Evolutionary conservation across 495 filamentous ascomycete species (phyloP).

Genomic region (Aspergillus carlsbadensis): DNA sequence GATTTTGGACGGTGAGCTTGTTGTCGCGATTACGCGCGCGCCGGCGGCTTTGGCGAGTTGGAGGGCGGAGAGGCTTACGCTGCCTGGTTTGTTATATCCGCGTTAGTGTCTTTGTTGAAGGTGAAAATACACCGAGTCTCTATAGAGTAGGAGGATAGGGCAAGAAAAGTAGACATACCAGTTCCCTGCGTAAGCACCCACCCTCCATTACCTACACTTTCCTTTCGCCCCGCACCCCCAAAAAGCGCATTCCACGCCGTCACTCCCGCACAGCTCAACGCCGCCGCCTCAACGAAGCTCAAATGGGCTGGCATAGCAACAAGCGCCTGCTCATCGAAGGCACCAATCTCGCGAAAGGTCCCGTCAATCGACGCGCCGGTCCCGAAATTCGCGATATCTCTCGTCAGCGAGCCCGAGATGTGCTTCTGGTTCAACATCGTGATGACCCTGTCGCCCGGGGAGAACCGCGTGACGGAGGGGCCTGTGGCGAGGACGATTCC

Average conservation of each 20-base stretch:
- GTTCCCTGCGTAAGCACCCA: conserved; percentile 64
- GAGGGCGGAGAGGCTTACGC: conserved; percentile 60
- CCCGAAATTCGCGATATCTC: conserved; percentile 35
- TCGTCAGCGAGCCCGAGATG: conserved; percentile 45
- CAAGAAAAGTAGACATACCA: conserved; percentile 26
- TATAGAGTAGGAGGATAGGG: no score
- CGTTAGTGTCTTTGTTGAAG: no score
- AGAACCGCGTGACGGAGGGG: conserved; percentile 53
- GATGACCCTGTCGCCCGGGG: conserved; percentile 58
- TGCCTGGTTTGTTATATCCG: conserved; percentile 22
- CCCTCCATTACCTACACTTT: conserved; percentile 41
- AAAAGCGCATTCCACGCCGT: conserved; percentile 42
- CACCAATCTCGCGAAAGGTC: no score
- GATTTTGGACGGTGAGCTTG: conserved; percentile 32
- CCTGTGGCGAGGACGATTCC: conserved; percentile 45
- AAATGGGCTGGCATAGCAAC: conserved; percentile 33
- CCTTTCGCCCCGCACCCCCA: conserved; percentile 22
- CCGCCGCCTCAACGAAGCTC: conserved; percentile 51
- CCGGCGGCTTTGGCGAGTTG: conserved; percentile 37
- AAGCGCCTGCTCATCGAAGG: no score
- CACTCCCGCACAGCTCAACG: conserved; percentile 46
- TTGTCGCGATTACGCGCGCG: conserved; percentile 41
- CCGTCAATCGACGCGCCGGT: conserved; percentile 45
- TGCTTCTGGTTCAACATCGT: conserved; percentile 67
- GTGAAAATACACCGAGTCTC: no score